These are phyloP conservation scores for Effrenium voratum DNA, from an alignment of 73 alveolate genomes.

Conservation along the genomic window DNA sequence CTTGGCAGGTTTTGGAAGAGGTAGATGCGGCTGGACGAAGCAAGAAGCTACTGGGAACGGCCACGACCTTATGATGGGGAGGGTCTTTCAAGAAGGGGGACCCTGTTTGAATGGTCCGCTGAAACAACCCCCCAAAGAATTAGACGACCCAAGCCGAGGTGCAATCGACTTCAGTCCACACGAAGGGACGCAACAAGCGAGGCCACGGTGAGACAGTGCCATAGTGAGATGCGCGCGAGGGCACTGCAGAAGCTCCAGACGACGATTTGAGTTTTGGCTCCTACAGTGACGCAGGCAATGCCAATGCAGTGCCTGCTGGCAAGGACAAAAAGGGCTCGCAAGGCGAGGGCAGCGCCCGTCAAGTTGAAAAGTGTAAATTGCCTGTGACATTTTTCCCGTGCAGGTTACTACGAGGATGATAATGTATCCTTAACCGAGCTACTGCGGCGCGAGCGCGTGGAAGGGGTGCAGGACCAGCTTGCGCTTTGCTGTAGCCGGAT, in stretches of 20 bases:
- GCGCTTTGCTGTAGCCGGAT: background rate
- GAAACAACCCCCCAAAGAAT: background rate
- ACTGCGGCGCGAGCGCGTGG: constrained; percentile 79
- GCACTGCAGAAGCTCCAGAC: background rate
- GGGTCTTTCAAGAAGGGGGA: background rate
- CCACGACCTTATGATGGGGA: background rate
- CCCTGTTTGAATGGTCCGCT: background rate
- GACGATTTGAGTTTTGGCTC: background rate
- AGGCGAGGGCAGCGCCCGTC: background rate
- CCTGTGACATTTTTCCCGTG: too few relatives aligned
- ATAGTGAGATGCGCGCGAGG: background rate
- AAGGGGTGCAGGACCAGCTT: constrained; percentile 66
- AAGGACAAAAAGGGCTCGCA: constrained; percentile 90
- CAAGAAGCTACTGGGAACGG: constrained; percentile 59
- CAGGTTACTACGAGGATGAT: constrained; percentile 88
- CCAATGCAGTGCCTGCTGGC: constrained; percentile 89
- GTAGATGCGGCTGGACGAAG: constrained; percentile 89
- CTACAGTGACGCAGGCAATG: constrained; percentile 81
- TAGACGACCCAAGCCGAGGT: background rate
- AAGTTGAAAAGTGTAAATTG: background rate
- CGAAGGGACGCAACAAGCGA: constrained; percentile 85
- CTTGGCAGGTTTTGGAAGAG: constrained; percentile 54
- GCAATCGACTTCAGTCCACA: constrained; percentile 78
- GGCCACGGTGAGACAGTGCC: background rate
- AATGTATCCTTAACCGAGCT: constrained; percentile 64